Evolutionary conservation across 2,329 filamentous ascomycete genomes (phyloP), one percentile per base, ranked within the genome.

Genomic region (Ploettnerulaceae sp.): DNA sequence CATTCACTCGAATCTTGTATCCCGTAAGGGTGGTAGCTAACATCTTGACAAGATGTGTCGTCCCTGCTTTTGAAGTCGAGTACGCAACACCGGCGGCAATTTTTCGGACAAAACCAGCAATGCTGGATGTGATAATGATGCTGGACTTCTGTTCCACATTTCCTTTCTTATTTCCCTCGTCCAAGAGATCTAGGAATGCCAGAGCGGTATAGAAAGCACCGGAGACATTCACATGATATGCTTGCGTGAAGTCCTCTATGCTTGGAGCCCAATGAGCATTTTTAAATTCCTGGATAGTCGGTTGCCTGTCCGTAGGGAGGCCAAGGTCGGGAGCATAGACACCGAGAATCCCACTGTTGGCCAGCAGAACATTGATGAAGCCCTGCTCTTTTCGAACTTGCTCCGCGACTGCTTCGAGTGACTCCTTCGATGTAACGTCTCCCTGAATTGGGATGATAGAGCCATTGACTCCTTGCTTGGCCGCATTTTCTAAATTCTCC

Each of bases 61-160:
- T 80, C 0, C 80, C 86, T 1, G 81, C 85, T 67, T 91, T 91
- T 49, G 79, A 82, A 14, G 86, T 77, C 14, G 84, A 86, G 63
- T 91, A 91, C 0, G 81, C 79, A 64, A 82, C 89, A 32, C 87
- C 85, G 14, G 84, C 82, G 26, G 86, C 82, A 0, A 82, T 73
- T 39, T 76, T 71, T 58, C 85, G 82, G 67, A 89, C 84, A 48
- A 88, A 82, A 0, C 79, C 82, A 0, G 75, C 84, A 63, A 91
- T 87, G 12, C 77, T 84, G 47, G 81, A 81, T 36, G 85, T 84
- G 37, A 86, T 82, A 46, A 94, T 77, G 26, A 80, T 40, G 21
- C 68, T 68, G 21, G 79, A 67, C 36, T 76, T 79, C 44, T 52
- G 46, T 8, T 75, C 70, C 17, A 41, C 70, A 11, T 55, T 45